Evolutionary conservation across 805 yeast species (phyloP).

Genomic region (Suhomyces emberorum): DNA sequence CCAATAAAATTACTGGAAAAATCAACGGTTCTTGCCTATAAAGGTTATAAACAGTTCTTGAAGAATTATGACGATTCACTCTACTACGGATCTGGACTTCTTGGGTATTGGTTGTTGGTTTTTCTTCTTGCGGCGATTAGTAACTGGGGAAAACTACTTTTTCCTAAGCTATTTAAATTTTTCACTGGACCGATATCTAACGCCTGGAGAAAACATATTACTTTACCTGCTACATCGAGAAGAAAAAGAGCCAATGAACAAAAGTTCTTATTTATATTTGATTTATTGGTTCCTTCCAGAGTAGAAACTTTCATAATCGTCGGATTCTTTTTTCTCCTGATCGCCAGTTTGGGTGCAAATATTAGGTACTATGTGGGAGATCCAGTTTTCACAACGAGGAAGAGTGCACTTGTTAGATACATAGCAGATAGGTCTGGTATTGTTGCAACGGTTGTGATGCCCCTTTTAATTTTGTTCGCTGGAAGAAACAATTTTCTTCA

Average conservation of each 20-base stretch:
- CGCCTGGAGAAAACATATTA: conserved; percentile 12
- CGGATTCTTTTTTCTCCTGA: conserved; percentile 28
- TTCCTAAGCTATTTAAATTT: conserved; percentile 31
- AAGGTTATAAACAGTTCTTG: background rate
- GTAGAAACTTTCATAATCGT: conserved; percentile 26
- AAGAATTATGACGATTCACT: conserved; percentile 15
- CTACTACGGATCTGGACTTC: conserved; percentile 22
- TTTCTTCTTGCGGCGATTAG: conserved; percentile 5
- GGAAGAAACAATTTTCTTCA: conserved; percentile 61
- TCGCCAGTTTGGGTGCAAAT: conserved; percentile 20
- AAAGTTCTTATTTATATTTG: conserved; percentile 17
- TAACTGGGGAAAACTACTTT: conserved; percentile 11
- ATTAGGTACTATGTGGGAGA: conserved; percentile 26
- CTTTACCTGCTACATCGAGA: conserved; percentile 36
- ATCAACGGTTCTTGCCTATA: background rate
- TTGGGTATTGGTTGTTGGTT: conserved; percentile 18
- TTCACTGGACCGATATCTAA: conserved; percentile 23
- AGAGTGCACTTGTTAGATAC: conserved; percentile 37
- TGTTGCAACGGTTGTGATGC: conserved; percentile 42
- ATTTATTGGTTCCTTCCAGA: conserved; percentile 32
- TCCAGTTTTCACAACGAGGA: conserved; percentile 32
- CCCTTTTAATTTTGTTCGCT: conserved; percentile 55
- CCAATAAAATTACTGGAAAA: background rate
- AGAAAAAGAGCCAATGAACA: conserved; percentile 23
- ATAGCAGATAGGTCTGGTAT: conserved; percentile 44